Conservation (phyloP, 768 basidiomycete species). For the Xerocomellus chrysenteron region DNA sequence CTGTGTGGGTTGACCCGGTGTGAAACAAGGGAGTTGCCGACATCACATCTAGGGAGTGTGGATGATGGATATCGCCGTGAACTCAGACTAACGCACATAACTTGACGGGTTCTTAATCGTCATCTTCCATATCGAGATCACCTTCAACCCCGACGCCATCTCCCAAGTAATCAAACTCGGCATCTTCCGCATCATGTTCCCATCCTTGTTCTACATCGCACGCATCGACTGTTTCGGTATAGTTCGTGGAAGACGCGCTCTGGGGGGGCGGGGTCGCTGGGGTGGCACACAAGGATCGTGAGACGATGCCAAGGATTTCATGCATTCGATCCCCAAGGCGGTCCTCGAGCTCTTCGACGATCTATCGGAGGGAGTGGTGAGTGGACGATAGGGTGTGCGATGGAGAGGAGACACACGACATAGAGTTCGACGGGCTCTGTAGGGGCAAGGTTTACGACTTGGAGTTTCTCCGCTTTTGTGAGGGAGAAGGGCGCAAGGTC, state of each 20-base stretch:
- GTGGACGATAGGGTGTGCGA: neutral
- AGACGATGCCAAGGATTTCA: constrained; percentile 60
- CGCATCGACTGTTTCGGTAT: constrained; percentile 8
- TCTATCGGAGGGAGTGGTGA: constrained; percentile 44
- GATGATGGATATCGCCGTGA: neutral
- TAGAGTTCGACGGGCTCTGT: constrained; percentile 83
- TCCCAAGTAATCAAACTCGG: constrained; percentile 62
- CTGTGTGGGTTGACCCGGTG: too few relatives aligned
- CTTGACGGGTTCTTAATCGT: constrained; percentile 36
- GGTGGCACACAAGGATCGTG: constrained; percentile 36
- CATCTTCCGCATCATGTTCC: constrained; percentile 46
- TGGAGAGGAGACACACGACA: constrained; percentile 56
- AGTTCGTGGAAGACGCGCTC: neutral
- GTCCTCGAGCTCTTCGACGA: constrained; percentile 89
- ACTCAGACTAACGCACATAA: neutral
- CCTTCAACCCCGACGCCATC: constrained; percentile 68
- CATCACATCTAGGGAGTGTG: neutral
- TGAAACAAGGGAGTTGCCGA: neutral
- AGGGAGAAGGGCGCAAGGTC: constrained; percentile 66
- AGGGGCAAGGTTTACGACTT: constrained; percentile 88
- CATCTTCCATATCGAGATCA: constrained; percentile 64
- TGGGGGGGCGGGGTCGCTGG: neutral
- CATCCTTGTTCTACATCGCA: constrained; percentile 28
- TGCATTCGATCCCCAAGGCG: constrained; percentile 70
- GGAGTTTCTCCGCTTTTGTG: constrained; percentile 90